Evolutionary conservation across 169 alveolate genomes (phyloP).

Genomic region (Plasmodium gaboni): DNA sequence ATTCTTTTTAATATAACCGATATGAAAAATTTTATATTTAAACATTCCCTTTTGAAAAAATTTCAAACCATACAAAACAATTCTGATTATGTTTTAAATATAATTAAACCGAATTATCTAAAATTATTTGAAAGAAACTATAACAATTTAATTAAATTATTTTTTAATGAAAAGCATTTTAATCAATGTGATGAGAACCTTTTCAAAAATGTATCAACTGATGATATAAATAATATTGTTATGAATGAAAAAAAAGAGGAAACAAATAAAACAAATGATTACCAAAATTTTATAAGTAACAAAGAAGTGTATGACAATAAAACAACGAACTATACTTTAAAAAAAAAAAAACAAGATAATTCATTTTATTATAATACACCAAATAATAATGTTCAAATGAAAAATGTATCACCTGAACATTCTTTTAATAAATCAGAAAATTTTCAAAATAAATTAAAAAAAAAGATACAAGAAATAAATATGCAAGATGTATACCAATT

Average conservation of each 20-base stretch:
- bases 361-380: background rate
- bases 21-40: conserved; percentile 46
- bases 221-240: background rate
- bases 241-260: background rate
- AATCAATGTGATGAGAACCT: background rate
- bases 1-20: conserved; percentile 15
- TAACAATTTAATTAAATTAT: conserved; percentile 20
- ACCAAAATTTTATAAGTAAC: background rate
- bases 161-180: background rate
- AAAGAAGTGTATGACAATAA: background rate
- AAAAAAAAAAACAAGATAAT: background rate
- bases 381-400: too few species aligned
- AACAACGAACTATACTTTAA: background rate
- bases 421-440: conserved; percentile 7
- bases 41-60: conserved; percentile 42
- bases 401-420: background rate
- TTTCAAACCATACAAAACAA: conserved; percentile 51
- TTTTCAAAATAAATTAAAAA: conserved; percentile 21
- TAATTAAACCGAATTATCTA: conserved; percentile 63
- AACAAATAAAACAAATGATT: background rate
- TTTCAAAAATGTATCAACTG: background rate
- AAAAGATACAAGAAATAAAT: conserved; percentile 27
- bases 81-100: conserved; percentile 40
- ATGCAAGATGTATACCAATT: conserved; percentile 47
- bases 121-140: conserved; percentile 65